Conservation (phyloP, 2,329 filamentous ascomycete genomes). For the Colletotrichum siamense region DNA sequence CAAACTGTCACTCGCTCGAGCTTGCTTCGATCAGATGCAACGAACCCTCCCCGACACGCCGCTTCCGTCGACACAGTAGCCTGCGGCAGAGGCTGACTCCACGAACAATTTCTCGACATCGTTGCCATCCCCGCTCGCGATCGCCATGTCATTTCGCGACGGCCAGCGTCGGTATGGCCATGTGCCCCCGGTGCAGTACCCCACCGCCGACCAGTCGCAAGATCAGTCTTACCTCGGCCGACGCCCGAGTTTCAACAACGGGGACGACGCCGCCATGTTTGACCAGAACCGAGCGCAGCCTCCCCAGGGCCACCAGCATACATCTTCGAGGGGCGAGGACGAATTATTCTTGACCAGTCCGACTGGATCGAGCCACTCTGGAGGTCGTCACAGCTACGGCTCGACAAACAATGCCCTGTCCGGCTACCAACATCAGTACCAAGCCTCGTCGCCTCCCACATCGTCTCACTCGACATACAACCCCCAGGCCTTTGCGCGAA, state of each 20-base stretch:
- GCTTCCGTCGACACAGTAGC: slow-evolving; percentile 12
- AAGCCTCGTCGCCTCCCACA: slow-evolving; percentile 50
- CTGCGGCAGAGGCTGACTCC: neutral
- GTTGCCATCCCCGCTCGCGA: neutral
- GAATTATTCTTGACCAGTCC: slow-evolving; percentile 69
- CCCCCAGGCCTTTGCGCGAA: slow-evolving; percentile 67
- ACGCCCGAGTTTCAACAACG: slow-evolving; percentile 76
- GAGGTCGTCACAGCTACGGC: slow-evolving; percentile 42
- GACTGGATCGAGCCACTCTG: slow-evolving; percentile 33
- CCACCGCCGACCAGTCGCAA: slow-evolving; percentile 48
- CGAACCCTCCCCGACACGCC: neutral
- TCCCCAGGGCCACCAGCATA: slow-evolving; percentile 29
- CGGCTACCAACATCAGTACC: slow-evolving; percentile 59
- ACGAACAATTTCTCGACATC: neutral
- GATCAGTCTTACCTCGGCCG: slow-evolving; percentile 51
- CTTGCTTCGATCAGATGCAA: slow-evolving; percentile 15
- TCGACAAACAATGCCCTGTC: slow-evolving; percentile 51
- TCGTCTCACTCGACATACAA: slow-evolving; percentile 67
- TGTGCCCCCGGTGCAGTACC: slow-evolving; percentile 70
- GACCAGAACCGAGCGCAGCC: slow-evolving; percentile 16
- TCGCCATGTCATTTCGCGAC: slow-evolving; percentile 67
- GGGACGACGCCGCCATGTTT: slow-evolving; percentile 67
- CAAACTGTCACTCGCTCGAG: neutral
- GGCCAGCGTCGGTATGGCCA: slow-evolving; percentile 70
- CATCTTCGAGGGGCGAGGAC: slow-evolving; percentile 48